phyloP scores from a whole-genome alignment of 768 basidiomycete species.

The Lyophyllum shimeji region DNA sequence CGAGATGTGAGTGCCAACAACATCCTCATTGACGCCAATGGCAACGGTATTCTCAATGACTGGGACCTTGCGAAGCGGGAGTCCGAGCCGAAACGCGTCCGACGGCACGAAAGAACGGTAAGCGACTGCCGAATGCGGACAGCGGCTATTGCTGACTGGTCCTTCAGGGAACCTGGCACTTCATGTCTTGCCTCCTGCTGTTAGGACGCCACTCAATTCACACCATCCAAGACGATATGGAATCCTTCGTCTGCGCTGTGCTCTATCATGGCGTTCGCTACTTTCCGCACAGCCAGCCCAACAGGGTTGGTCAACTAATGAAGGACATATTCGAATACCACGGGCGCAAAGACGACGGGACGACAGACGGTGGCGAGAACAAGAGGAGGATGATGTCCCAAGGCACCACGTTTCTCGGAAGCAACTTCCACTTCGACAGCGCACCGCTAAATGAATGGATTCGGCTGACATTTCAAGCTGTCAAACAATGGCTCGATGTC shows the following conservation, averaged over 20 bases:
- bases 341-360: neutral
- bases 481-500: conserved; percentile 1
- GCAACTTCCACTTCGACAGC: neutral
- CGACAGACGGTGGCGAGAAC: neutral
- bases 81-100: neutral
- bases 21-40: conserved; percentile 9
- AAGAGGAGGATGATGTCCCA: neutral
- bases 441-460: conserved; percentile 1
- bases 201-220: neutral
- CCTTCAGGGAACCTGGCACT: conserved; percentile 15
- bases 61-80: conserved; percentile 14
- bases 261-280: conserved; percentile 11
- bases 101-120: conserved; percentile 8
- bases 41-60: conserved; percentile 13
- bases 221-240: conserved; percentile 13
- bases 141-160: neutral
- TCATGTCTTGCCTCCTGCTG: conserved; percentile 12
- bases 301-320: neutral
- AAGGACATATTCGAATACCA: neutral
- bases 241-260: conserved; percentile 11
- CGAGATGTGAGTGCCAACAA: conserved; percentile 12
- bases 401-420: neutral
- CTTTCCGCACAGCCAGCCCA: neutral
- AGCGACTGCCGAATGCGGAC: neutral
- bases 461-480: neutral